Base-by-base conservation (phyloP, 2,329 filamentous ascomycete genomes). In the Pseudocercospora crystallina region DNA sequence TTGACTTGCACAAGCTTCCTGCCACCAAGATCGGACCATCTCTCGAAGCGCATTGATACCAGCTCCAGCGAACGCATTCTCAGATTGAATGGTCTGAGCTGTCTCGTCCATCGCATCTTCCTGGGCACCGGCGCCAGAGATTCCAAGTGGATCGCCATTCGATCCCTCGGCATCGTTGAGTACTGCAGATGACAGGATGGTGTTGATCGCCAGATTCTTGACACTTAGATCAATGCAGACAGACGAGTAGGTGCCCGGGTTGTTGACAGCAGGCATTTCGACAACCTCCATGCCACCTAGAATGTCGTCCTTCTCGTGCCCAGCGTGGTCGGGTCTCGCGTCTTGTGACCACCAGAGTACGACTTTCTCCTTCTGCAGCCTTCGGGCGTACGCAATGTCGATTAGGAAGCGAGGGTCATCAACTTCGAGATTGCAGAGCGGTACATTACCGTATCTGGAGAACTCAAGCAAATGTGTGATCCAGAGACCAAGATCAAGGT, bases 11-110 rank as follows among this genome's bases (percentile, higher is more conserved):
- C 68, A 70, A 5, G 94, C 95, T 70, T 99, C 92, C 1, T 86
- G 81, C 94, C 94, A 99, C 95, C 95, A 99, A 2, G 89, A 83
- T 69, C 96, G 96, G 61, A 99, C 94, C 91, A 99, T 96, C 63
- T 97, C 95, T 11, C 94, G 86, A 3, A 99, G 78, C 0, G 99
- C 94, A 5, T 86, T 81, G 4, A 97, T 88, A 47, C 90, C 89
- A 2, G 92, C 90, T 43, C 90, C 88, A n/a, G 92, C 86, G 67
- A 99, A 99, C 0, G 92, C 89, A 53, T 87, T 94, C 56, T 96
- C 90, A 0, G 90, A 89, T 55, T 89, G 87, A 5, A 95, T 81
- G 13, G 85, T 80, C 53, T 86, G 86, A 0, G 80, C 76, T 0
- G 84, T 85, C 50, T 86, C 83, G 8, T 79, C 79, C 1, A 77